Percentiles rank a stretch among this genome's conserved stretches.
Evolutionary conservation across 1,284 basidiomycete species (phyloP).

Genomic region (Bothia castanella): DNA sequence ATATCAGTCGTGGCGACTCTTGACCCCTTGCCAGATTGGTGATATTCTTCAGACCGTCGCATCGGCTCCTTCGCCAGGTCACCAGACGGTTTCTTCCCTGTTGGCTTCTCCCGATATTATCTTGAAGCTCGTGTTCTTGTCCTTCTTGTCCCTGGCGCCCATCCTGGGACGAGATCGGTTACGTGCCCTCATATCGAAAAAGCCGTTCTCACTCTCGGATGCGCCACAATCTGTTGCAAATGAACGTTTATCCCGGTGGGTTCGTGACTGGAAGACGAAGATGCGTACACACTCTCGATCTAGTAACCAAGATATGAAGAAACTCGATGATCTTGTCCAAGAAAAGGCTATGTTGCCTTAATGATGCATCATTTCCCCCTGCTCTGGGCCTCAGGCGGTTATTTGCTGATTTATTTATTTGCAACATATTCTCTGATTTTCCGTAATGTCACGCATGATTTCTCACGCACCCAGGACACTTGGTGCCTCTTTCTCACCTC

Average conservation of each 20-base stretch:
- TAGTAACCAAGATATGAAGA: constrained; percentile 38
- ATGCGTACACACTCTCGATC: constrained; percentile 47
- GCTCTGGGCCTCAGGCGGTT: constrained; percentile 12
- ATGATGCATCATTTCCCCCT: constrained; percentile 16
- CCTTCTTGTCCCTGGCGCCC: constrained; percentile 72
- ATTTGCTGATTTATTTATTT: constrained; percentile 24
- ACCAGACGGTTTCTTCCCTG: constrained; percentile 68
- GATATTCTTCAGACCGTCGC: constrained; percentile 79
- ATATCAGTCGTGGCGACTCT: constrained; percentile 9
- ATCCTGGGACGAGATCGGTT: constrained; percentile 67
- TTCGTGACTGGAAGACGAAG: constrained; percentile 54
- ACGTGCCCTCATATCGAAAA: constrained; percentile 50
- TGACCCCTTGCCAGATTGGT: constrained; percentile 53
- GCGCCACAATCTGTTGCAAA: constrained; percentile 25
- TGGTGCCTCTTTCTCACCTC: constrained; percentile 12
- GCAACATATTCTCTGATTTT: constrained; percentile 16
- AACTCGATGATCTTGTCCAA: constrained; percentile 41
- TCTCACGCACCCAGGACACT: constrained; percentile 18
- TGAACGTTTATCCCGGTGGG: constrained; percentile 49
- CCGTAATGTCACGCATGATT: constrained; percentile 27
- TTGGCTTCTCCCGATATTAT: constrained; percentile 69
- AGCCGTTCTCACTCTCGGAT: constrained; percentile 26
- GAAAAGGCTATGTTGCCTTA: constrained; percentile 44
- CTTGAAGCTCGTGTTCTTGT: constrained; percentile 67
- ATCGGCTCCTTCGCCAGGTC: constrained; percentile 59